Evolutionary conservation across 805 yeast genomes (phyloP).

Genomic region (Candida cerambycidarum): DNA sequence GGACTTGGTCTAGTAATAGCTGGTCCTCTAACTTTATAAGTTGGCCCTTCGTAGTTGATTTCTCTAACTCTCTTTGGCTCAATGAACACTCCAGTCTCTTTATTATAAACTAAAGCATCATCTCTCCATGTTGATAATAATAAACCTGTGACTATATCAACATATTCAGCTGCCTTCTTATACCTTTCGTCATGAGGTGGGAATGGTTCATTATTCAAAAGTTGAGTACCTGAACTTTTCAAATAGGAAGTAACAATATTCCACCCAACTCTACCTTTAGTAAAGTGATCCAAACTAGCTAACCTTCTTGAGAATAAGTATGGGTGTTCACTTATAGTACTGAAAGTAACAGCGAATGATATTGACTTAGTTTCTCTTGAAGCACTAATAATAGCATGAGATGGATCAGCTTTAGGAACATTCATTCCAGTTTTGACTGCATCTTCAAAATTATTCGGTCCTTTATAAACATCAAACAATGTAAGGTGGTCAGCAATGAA

Average conservation of each 20-base stretch:
- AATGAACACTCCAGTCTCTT: constrained; percentile 29
- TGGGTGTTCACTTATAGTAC: constrained; percentile 45
- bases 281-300: constrained; percentile 44
- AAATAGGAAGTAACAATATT: constrained; percentile 45
- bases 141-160: constrained; percentile 41
- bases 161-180: constrained; percentile 39
- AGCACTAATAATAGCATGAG: constrained; percentile 37
- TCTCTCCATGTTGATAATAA: constrained; percentile 46
- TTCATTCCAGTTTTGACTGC: constrained; percentile 34
- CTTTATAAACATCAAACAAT: constrained; percentile 41
- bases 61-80: constrained; percentile 41
- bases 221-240: constrained; percentile 41
- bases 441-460: constrained; percentile 29
- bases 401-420: constrained; percentile 42
- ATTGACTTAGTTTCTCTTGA: constrained; percentile 45
- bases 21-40: constrained; percentile 45
- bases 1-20: constrained; percentile 39
- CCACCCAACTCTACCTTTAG: constrained; percentile 49
- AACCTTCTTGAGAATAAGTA: constrained; percentile 42
- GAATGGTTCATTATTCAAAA: constrained; percentile 33
- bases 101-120: constrained; percentile 34
- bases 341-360: constrained; percentile 42
- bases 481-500: constrained; percentile 44
- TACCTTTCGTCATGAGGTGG: constrained; percentile 45
- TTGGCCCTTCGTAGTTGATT: constrained; percentile 42